phyloP scores from a whole-genome alignment of 208 protist genomes.

The Vickermania ingenoplastis region DNA sequence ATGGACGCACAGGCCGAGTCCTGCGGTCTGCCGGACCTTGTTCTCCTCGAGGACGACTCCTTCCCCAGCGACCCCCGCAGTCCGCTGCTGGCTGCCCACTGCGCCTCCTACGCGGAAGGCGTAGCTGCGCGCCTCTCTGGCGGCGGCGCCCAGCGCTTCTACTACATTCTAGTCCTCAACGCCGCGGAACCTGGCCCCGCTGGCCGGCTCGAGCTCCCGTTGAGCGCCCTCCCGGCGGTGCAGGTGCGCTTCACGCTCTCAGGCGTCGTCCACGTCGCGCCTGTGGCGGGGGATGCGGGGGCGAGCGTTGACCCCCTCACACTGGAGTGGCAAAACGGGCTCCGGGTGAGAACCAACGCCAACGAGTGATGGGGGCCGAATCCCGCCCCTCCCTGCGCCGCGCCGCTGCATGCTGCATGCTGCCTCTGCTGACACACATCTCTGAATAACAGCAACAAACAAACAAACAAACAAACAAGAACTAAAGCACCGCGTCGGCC shows the following conservation, averaged over 20 bases:
- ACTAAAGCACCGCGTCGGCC: no score
- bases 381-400: no score
- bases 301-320: slow-evolving; percentile 7
- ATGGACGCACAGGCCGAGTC: not conserved
- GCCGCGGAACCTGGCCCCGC: slow-evolving; percentile 5
- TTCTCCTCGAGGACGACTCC: not conserved
- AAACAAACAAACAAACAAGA: no score
- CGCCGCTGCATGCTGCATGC: no score
- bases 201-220: slow-evolving; percentile 19
- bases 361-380: no score
- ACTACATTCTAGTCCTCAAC: slow-evolving; percentile 44
- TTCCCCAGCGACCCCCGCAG: not conserved
- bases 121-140: slow-evolving; percentile 20
- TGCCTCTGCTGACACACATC: no score
- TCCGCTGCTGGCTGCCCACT: not conserved
- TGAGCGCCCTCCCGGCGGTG: slow-evolving; percentile 39
- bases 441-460: no score
- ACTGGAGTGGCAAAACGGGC: slow-evolving; percentile 28
- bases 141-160: slow-evolving; percentile 9
- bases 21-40: not conserved
- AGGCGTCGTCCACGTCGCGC: slow-evolving; percentile 29
- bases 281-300: slow-evolving; percentile 11
- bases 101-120: slow-evolving; percentile 23
- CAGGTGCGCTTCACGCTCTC: slow-evolving; percentile 24
- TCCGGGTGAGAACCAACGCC: no score